Evolutionary conservation across 495 filamentous ascomycete genomes (phyloP), one percentile per base, ranked within the genome.

Genomic region (Paragyromitra xinjiangensis): DNA sequence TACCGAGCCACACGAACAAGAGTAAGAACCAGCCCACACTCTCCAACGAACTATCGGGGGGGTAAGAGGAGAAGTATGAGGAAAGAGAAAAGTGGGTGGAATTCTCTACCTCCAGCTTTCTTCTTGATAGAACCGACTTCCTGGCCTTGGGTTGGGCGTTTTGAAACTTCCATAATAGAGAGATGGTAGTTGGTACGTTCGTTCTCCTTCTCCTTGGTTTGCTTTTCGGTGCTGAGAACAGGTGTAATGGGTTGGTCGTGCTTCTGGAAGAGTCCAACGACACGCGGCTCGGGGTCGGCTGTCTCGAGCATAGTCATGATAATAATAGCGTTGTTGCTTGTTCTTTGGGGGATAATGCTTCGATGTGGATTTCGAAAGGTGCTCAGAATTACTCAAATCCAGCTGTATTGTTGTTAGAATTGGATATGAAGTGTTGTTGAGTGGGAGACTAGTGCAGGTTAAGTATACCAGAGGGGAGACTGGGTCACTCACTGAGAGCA

Each of bases 251-350:
- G 14, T 34, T 56, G 70, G 34, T 77, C 68, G 50, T 77, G 68
- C 12, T 59, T 77, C 50, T 77, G 55, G 40, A 73, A 67, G 61
- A 73, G 48, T 19, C 69, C 69, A 34, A 26, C n/a, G 24, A 11
- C 42, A 55, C 58, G 44, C 16, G 69, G 1, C 44, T 71, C 69
- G 53, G 63, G 37, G 61, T 73, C 48, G 56, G 19, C 2, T 62
- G 59, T 71, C 56, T 71, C 68, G 37, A 66, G 70, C 61, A 77
- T 73, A 39, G 69, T 64, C 68, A 71, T 73, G 69, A 40, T 69
- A 29, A 16, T 45, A 37, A 34, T 34, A n/a, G 14, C 16, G 44
- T 42, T 22, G 50, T n/a, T 61, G 26, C 39, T 37, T 76, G 26
- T 53, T 58, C 40, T 61, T 76, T 65, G 42, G 56, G 51, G 40